phyloP scores from a whole-genome alignment of 768 basidiomycete genomes.

The Cyclocybe aegerita region DNA sequence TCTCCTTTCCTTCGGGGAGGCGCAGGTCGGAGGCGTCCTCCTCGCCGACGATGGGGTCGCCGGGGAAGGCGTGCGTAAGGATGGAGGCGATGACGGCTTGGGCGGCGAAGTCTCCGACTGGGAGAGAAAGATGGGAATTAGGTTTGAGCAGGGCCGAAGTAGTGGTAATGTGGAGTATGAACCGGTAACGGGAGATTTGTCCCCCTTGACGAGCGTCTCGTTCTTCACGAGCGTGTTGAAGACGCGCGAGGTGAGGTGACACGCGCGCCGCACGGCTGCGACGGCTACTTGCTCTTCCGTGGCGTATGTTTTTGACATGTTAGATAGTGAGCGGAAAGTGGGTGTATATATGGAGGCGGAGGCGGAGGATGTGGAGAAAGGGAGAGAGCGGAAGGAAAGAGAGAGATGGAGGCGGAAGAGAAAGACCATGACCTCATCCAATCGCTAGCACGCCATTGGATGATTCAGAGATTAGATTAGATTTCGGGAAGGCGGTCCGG shows the following conservation, averaged over 20 bases:
- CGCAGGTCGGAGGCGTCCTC: conserved; percentile 87
- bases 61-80: conserved; percentile 73
- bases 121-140: background rate
- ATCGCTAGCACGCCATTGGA: no score
- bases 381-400: no score
- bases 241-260: conserved; percentile 77
- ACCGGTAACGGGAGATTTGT: conserved; percentile 93
- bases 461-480: no score
- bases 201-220: conserved; percentile 86
- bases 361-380: no score
- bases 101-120: conserved; percentile 92
- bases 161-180: conserved; percentile 10
- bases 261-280: conserved; percentile 85
- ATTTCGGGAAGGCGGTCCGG: no score
- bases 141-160: background rate
- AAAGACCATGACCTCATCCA: no score
- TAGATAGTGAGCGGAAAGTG: conserved; percentile 13
- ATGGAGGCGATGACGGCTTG: conserved; percentile 90
- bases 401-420: no score
- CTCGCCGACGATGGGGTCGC: conserved; percentile 90
- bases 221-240: conserved; percentile 83
- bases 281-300: conserved; percentile 81
- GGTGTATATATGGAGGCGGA: no score
- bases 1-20: conserved; percentile 14
- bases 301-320: conserved; percentile 56